These are phyloP conservation scores for Saitozyma podzolica DNA, from an alignment of 768 basidiomycete genomes.

Conservation along the genomic window DNA sequence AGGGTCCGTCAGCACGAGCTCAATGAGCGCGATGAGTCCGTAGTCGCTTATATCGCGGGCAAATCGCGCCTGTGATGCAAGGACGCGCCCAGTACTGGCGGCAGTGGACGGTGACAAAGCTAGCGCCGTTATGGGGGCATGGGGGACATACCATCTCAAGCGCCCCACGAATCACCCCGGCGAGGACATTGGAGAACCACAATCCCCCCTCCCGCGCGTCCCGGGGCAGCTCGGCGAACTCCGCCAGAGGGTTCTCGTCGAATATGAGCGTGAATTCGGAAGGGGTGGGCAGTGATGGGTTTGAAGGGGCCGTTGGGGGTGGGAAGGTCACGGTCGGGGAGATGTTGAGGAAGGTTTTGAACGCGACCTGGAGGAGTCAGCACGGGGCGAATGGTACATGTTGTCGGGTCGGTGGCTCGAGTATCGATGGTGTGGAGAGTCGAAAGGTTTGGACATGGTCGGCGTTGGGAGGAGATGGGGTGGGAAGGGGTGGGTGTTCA, in stretches of 20 bases:
- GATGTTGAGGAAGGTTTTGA: constrained; percentile 95
- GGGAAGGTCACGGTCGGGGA: constrained; percentile 77
- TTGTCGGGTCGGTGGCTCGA: background rate
- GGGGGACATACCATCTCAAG: constrained; percentile 83
- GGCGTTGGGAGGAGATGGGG: background rate
- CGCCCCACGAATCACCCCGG: constrained; percentile 88
- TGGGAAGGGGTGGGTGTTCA: background rate
- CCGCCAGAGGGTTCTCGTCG: constrained; percentile 94
- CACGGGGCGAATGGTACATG: background rate
- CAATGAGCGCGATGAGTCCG: background rate
- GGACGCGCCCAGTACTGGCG: too few relatives aligned
- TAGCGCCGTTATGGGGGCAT: too few relatives aligned
- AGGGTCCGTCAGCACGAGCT: background rate
- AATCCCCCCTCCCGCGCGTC: constrained; percentile 83
- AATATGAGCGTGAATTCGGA: constrained; percentile 73
- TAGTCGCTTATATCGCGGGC: background rate
- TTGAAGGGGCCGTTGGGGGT: constrained; percentile 57
- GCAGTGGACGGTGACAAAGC: too few relatives aligned
- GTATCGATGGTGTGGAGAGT: too few relatives aligned
- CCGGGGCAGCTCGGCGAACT: constrained; percentile 95
- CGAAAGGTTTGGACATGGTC: too few relatives aligned
- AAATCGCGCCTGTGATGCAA: background rate
- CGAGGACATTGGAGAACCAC: constrained; percentile 95
- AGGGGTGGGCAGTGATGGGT: constrained; percentile 50
- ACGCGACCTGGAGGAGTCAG: constrained; percentile 72